Evolutionary conservation across 1,284 basidiomycete species (phyloP), one percentile per base, ranked within the genome.

Genomic region (Hymenochaete sp.): DNA sequence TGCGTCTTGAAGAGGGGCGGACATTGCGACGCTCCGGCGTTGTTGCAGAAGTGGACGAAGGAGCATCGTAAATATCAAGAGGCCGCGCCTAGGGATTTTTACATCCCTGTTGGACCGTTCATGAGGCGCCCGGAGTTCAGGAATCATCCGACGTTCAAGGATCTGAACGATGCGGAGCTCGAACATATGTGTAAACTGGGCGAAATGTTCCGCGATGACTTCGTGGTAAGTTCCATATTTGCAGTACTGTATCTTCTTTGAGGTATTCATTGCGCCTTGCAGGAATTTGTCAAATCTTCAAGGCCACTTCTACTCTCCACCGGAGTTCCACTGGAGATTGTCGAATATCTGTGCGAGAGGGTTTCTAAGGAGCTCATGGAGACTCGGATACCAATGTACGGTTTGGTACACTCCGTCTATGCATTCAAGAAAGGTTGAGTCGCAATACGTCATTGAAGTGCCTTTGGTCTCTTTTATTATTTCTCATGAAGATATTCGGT

Each of bases 281-380:
- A 86, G 82, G 67, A 71, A 9, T 84, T 85, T 55, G 53, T 86
- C 36, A 67, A 67, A 45, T 76, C 78, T 1, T 75, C 73, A 13
- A 67, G 79, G n/a, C 79, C 82, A 24, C 62, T 86, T 32, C 67
- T 87, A 2, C 68, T 86, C 5, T 71, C 74, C 11, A 72, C 67
- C 52, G 83, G 79, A 4, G 56, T 84, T 24, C 59, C 73, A 2
- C 68, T 71, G 55, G 57, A 62, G 7, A 54, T 76, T 14, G 67
- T 83, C 16, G 63, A 77, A 47, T 63, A 70, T 26, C 59, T 85
- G 11, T 67, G 82, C 56, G 49, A 47, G 3, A 69, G 72, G 21
- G 71, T 75, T 8, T 60, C 59, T 16, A 44, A 56, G 16, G 83
- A 86, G 55, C 56, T 83, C 19, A 57, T 62, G 10, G 69, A 73